Conservation (phyloP, 768 basidiomycete genomes). For the Calvatia gigantea region DNA sequence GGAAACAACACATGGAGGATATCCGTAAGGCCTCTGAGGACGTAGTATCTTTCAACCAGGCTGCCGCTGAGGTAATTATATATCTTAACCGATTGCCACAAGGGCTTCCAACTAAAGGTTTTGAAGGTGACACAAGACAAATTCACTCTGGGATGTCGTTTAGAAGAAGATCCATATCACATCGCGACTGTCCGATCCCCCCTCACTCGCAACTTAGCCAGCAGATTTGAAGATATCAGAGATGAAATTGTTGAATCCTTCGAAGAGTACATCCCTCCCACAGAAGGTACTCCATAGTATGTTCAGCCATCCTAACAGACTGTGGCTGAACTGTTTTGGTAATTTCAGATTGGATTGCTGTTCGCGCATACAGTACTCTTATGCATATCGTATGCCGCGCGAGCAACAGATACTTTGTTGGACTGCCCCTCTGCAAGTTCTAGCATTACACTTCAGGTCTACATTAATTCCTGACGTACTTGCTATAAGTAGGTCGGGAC, state of each 20-base stretch:
- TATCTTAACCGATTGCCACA: neutral
- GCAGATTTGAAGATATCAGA: conserved; percentile 33
- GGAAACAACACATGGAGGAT: neutral
- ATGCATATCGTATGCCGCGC: conserved; percentile 34
- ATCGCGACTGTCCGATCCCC: conserved; percentile 25
- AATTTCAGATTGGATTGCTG: conserved; percentile 38
- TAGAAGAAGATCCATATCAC: conserved; percentile 28
- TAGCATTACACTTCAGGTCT: neutral
- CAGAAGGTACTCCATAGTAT: conserved; percentile 18
- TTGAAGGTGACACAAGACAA: conserved; percentile 29
- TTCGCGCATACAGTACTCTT: conserved; percentile 22
- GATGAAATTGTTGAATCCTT: conserved; percentile 43
- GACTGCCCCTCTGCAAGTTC: conserved; percentile 41
- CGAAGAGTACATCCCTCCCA: conserved; percentile 30
- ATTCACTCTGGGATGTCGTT: conserved; percentile 33
- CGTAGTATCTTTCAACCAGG: neutral
- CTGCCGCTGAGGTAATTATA: neutral
- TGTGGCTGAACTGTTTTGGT: neutral
- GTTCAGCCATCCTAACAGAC: neutral
- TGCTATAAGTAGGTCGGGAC: conserved; percentile 31
- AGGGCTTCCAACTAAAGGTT: neutral
- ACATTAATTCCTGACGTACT: neutral
- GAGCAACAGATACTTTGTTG: conserved; percentile 45
- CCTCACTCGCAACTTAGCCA: conserved; percentile 34
- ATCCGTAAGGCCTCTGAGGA: neutral